phyloP scores from a whole-genome alignment of 345 rosid genomes.

The Citrus sinensis region DNA sequence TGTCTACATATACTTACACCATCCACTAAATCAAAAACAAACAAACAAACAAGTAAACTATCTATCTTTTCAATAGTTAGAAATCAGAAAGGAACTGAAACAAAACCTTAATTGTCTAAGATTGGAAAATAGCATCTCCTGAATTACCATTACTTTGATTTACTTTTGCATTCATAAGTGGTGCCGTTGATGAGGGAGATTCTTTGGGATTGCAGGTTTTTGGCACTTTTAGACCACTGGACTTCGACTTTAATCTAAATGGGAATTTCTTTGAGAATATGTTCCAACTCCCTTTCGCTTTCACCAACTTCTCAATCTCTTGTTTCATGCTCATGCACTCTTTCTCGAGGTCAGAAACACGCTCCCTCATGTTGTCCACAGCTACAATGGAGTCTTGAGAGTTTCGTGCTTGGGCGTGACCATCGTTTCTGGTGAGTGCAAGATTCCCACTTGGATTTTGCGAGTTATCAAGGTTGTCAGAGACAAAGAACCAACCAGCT shows the following conservation, averaged over 20 bases:
- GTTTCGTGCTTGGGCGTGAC: constrained; percentile 10
- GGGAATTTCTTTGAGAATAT: constrained; percentile 50
- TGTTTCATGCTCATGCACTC: constrained; percentile 76
- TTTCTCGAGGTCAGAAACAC: constrained; percentile 73
- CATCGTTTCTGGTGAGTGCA: constrained; percentile 36
- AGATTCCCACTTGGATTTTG: constrained; percentile 40
- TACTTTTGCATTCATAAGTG: constrained; percentile 20
- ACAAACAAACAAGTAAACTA: not conserved
- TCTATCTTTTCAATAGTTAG: not conserved
- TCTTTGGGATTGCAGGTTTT: constrained; percentile 16
- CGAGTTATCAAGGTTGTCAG: constrained; percentile 51
- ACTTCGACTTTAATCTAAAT: constrained; percentile 35
- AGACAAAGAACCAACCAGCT: constrained; percentile 61
- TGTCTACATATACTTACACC: not conserved
- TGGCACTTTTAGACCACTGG: constrained; percentile 19
- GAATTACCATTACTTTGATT: constrained; percentile 16
- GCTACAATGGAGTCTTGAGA: constrained; percentile 23
- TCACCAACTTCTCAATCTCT: constrained; percentile 66
- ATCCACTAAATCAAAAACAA: constrained; percentile 7
- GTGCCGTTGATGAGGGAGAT: constrained; percentile 9
- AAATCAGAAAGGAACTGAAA: not conserved
- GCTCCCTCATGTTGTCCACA: constrained; percentile 54
- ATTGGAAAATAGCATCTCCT: constrained; percentile 6
- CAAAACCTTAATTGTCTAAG: not conserved
- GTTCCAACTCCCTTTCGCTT: constrained; percentile 63